These are phyloP conservation scores for Cystobasidium pallidum DNA, from an alignment of 1,284 basidiomycete genomes.

Conservation along the genomic window DNA sequence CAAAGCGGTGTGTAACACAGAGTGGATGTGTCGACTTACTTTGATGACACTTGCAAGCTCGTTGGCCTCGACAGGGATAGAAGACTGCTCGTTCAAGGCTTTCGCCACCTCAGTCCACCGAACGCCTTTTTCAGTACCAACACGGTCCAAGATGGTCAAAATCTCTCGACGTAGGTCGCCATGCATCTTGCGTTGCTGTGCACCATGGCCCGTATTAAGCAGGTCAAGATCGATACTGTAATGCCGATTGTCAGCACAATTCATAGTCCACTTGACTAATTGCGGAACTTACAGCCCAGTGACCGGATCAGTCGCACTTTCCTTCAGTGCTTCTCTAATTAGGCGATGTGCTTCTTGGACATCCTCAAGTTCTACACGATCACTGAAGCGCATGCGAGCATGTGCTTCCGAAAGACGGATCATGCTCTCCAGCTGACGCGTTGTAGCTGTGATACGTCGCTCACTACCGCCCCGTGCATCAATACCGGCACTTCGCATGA, in stretches of 20 bases:
- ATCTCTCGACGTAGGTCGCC: slow-evolving; percentile 80
- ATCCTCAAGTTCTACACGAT: slow-evolving; percentile 79
- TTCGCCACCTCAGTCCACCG: slow-evolving; percentile 78
- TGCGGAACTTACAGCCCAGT: slow-evolving; percentile 59
- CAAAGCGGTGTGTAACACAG: not conserved
- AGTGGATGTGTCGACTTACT: not conserved
- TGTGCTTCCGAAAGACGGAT: slow-evolving; percentile 97
- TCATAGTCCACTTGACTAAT: not conserved
- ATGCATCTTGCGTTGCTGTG: slow-evolving; percentile 76
- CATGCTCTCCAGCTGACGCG: slow-evolving; percentile 94
- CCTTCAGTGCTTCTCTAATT: slow-evolving; percentile 93
- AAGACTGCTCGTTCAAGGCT: slow-evolving; percentile 75
- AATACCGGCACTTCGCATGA: slow-evolving; percentile 87
- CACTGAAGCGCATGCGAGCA: slow-evolving; percentile 89
- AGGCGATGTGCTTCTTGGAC: slow-evolving; percentile 88
- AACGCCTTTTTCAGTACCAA: slow-evolving; percentile 64
- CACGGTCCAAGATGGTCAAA: slow-evolving; percentile 68
- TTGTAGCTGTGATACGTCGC: slow-evolving; percentile 95
- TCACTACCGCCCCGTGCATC: slow-evolving; percentile 79
- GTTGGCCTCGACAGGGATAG: slow-evolving; percentile 61
- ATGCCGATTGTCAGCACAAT: not conserved
- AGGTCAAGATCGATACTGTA: slow-evolving; percentile 95
- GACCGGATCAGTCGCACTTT: slow-evolving; percentile 62
- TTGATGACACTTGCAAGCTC: slow-evolving; percentile 39
- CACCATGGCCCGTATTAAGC: slow-evolving; percentile 88